Base-by-base conservation (phyloP, 139 green algal species). In the Micractinium sp. region DNA sequence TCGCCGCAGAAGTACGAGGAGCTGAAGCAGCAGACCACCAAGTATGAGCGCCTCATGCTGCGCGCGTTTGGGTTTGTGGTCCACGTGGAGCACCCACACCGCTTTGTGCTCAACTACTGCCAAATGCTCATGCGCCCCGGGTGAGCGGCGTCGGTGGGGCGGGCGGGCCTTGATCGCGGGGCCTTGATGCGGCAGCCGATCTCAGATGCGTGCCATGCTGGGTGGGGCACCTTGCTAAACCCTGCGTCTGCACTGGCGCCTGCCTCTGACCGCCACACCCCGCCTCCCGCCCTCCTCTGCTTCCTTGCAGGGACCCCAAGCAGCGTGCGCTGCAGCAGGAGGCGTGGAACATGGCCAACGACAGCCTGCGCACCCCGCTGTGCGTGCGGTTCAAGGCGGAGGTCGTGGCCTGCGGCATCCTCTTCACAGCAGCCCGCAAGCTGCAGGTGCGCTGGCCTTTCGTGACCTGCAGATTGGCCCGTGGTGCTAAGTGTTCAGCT, bases 41-140 rank as follows among this genome's bases (percentile, higher is more conserved):
- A 87, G 20, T 94, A 95, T 3, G 97, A 99, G 93, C 92, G 94
- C 3, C 93, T 96, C 63, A 92, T 98, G 85, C 95, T 99, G 41
- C 94, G 95, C 39, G 92, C 93, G 13, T 96, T 98, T 89, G 96
- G 96, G 27, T 98, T 98, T 87, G 93, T 98, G 19, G 88, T 95
- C 60, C 95, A 98, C 89, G 95, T 97, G 67, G 95, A 98, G 80
- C 97, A 98, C 88, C 97, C 97, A 0, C 97, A 99, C 93, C 98
- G 97, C 88, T 96, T 96, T 74, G 89, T 98, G 38, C 93, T 98
- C 84, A 97, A 94, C 89, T 97, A 97, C 86, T 81, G 84, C 69
- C 84, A 88, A 71, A 88, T 88, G 39, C 39, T 87, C 74, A 80
- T 80, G 74, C 39, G 39, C n/a, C 74, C 74, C n/a, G 33, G 74